Conservation (phyloP, 345 rosid species). For the Xanthoceras sorbifolium region DNA sequence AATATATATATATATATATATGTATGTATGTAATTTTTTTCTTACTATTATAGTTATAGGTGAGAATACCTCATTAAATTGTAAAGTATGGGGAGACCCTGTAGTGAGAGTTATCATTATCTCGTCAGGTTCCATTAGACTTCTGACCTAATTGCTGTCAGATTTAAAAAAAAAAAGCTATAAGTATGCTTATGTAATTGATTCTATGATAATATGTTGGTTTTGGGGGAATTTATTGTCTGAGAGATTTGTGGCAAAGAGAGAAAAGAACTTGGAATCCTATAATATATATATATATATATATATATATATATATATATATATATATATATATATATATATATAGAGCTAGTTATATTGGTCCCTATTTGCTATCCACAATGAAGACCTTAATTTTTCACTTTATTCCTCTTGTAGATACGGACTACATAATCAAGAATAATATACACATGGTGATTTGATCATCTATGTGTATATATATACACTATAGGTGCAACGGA, state of each 20-base stretch:
- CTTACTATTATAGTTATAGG: neutral
- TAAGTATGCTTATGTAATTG: constrained; percentile 23
- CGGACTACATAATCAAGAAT: constrained; percentile 21
- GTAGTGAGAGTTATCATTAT: no score
- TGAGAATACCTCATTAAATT: no score
- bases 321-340: no score
- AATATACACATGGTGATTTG: no score
- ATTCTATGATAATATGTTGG: constrained; percentile 13
- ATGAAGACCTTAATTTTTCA: neutral
- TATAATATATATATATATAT: neutral
- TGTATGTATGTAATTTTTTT: no score
- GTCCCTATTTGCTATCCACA: neutral
- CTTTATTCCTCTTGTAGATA: constrained; percentile 37
- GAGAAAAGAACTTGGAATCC: constrained; percentile 7
- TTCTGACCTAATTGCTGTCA: no score
- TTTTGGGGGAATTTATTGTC: constrained; percentile 12
- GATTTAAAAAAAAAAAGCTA: no score
- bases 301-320: no score
- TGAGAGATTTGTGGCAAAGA: constrained; percentile 13
- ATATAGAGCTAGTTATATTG: neutral
- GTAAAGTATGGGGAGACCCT: no score
- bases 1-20: neutral
- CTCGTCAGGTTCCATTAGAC: no score
- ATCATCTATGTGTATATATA: no score
- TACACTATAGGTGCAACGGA: neutral